Evolutionary conservation across 306 rosid genomes (phyloP).

Genomic region (Pyrus communis): DNA sequence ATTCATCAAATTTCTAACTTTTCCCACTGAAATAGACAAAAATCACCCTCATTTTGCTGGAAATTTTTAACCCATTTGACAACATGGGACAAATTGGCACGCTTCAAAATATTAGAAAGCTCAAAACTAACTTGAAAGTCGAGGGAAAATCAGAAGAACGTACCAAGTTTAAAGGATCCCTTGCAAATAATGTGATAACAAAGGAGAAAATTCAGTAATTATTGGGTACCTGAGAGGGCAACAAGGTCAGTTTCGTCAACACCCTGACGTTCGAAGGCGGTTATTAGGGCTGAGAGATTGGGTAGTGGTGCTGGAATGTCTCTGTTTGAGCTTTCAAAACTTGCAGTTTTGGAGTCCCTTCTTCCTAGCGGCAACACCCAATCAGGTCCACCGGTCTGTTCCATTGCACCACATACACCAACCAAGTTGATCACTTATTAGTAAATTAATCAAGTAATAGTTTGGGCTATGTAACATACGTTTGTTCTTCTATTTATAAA

Average conservation of each 20-base stretch:
- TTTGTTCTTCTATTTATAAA: background rate
- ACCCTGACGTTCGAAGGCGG: constrained; percentile 68
- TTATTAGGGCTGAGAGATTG: constrained; percentile 42
- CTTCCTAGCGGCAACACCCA: constrained; percentile 85
- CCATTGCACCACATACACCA: background rate
- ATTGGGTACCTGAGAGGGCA: constrained; percentile 49
- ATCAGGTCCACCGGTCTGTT: constrained; percentile 82
- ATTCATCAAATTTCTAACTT: no score
- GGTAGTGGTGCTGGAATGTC: constrained; percentile 74
- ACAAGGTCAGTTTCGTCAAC: constrained; percentile 72
- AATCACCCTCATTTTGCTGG: no score
- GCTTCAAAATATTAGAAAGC: no score
- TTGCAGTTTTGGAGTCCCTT: constrained; percentile 70
- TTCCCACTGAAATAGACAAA: no score
- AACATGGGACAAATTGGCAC: no score
- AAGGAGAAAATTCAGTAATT: background rate
- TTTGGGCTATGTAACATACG: background rate
- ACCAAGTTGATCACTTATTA: background rate
- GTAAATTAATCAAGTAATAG: background rate
- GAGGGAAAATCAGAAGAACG: no score
- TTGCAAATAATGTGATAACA: background rate
- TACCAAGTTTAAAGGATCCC: no score
- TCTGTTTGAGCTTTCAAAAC: constrained; percentile 50
- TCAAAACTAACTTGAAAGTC: no score
- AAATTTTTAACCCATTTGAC: no score